Base-by-base conservation (phyloP, 208 protist genomes). In the Entamoeba invadens region DNA sequence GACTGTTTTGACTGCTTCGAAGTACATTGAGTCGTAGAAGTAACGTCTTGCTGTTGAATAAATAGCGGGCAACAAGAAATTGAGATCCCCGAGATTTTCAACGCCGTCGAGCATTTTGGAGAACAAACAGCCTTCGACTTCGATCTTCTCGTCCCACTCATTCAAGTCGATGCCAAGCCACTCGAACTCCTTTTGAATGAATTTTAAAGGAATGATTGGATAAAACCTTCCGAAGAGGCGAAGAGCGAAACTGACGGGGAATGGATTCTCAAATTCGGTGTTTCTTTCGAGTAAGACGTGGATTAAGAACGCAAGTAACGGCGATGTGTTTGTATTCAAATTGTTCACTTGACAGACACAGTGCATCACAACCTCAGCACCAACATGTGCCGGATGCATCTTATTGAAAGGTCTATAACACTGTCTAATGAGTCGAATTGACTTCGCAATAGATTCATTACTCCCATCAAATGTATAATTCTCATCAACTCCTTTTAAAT, bases 131-230 rank as follows among this genome's bases (percentile, higher is more conserved):
- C 6, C 38, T 87, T 87, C 57, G 8, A 87, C 38, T 42, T 87
- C 10, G 38, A 87, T 87, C 8, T 87, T 87, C 38, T 42, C 31
- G 1, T 87, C 57, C 31, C 31, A 87, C 1, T 21, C 38, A 87
- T 87, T 35, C 8, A 87, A 87, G 12, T 87, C 25, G 38, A 87
- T 35, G 8, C 57, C 57, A 16, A 87, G 21, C 57, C 57, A 87
- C 8, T 87, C 38, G 12, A 87, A 87, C 8, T 87, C 57, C 8
- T 31, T 31, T 87, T 87, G 31, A 87, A 35, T 87, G 38, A 87
- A 87, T 87, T 87, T 87, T n/a, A 87, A n/a, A 87, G 57, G 57
- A 87, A 87, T 87, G 38, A 87, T 87, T 35, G 57, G 57, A 87
- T 87, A 87, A 31, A 87, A 87, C 8, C 57, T 14, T 12, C 57